Base-by-base conservation (phyloP, 179 eudicot species). In the Corrigiola litoralis region DNA sequence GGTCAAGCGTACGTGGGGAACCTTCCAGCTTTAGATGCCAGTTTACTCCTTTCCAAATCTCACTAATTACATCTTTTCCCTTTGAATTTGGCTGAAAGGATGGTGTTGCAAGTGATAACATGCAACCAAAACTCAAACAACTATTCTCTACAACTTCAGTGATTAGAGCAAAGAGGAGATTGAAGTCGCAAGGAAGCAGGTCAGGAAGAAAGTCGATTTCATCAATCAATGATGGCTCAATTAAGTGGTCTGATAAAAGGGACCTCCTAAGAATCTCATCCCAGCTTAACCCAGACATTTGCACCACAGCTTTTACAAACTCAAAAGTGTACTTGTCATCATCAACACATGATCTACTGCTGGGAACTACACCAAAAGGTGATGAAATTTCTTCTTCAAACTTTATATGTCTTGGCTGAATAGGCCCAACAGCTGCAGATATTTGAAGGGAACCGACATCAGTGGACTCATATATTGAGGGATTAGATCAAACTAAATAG, bases 121-220 rank as follows among this genome's bases (percentile, higher is more conserved):
- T 67, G 65, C 56, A 70, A 34, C 87, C 82, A 38, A 81, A 84
- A 63, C 83, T 71, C 23, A 61, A 54, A 54, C 72, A 66, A 65
- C 85, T 79, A 46, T 80, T 64, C 69, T 91, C 92, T 12, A 72
- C 78, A 32, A 84, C 84, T 66, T 95, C 92, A 44, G 75, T 83
- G 62, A 87, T 82, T 45, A 79, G 81, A 63, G 86, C 90, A 54
- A 95, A 86, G 44, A 95, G 86, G 79, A 88, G 88, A 62, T 82
- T 82, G 70, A 84, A 94, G 66, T 94, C 99, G 36, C 79, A 72
- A 20, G 67, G 51, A 57, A 84, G 76, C 37, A 66, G 65, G 61
- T 73, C 81, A 0, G 85, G 80, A 21, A 80, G 80, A 57, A 84
- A 76, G 61, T 74, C 85, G 2, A 88, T 79, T 66, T 84, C 91